These are phyloP conservation scores for Botrytis cinerea DNA, from an alignment of 2,329 filamentous ascomycete species.

Conservation along the genomic window DNA sequence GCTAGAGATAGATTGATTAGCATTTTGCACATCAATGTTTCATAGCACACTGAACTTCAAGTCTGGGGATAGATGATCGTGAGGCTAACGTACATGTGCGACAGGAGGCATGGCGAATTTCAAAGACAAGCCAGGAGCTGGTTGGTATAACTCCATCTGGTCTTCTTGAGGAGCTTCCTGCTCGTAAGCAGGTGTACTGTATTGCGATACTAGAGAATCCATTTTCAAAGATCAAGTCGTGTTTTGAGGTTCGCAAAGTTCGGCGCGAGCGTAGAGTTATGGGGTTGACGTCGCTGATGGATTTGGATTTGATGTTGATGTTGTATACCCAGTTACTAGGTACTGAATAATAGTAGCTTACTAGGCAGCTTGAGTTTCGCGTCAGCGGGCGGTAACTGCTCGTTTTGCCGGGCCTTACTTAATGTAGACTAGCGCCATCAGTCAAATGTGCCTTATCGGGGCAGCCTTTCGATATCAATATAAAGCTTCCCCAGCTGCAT, in stretches of 20 bases:
- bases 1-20: conserved; percentile 65
- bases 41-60: conserved; percentile 21
- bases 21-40: conserved; percentile 9
- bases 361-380: conserved; percentile 37
- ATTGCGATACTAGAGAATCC: conserved; percentile 91
- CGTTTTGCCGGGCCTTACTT: not conserved
- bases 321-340: conserved; percentile 9
- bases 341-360: conserved; percentile 29
- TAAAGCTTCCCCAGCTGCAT: not conserved
- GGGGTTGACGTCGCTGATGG: conserved; percentile 15
- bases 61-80: conserved; percentile 22
- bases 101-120: conserved; percentile 95
- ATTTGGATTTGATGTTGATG: conserved; percentile 34
- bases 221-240: conserved; percentile 51
- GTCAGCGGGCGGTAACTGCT: conserved; percentile 26
- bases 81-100: conserved; percentile 67
- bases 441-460: not conserved
- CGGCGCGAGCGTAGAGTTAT: not conserved
- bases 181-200: conserved; percentile 76
- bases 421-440: not conserved
- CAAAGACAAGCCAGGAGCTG: conserved; percentile 75
- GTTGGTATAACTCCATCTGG: conserved; percentile 71
- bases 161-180: conserved; percentile 72
- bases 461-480: not conserved
- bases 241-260: not conserved